Evolutionary conservation across 2,329 filamentous ascomycete genomes (phyloP).

Genomic region (Akanthomyces lecanii): DNA sequence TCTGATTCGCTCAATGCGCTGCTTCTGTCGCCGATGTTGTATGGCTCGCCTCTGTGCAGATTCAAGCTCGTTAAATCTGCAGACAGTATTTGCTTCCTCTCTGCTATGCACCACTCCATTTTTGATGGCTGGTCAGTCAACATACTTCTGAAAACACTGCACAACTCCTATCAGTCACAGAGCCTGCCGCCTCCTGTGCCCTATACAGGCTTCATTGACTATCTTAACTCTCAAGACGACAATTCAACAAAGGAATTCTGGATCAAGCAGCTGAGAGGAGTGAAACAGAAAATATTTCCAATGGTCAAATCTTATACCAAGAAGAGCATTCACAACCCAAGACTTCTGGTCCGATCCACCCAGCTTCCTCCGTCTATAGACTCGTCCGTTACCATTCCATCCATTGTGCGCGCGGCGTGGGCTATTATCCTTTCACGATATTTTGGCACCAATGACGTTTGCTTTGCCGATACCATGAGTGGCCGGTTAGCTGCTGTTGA

Average conservation of each 20-base stretch:
- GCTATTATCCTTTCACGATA: slow-evolving; percentile 34
- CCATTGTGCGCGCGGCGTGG: slow-evolving; percentile 26
- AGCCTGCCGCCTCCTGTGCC: background rate
- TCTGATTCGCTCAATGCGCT: background rate
- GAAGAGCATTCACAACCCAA: background rate
- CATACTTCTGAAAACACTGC: background rate
- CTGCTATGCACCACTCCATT: slow-evolving; percentile 2
- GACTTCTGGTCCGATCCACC: background rate
- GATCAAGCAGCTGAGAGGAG: background rate
- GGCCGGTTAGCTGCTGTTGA: slow-evolving; percentile 25
- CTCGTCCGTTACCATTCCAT: background rate
- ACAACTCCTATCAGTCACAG: background rate
- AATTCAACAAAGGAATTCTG: background rate
- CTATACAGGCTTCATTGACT: background rate
- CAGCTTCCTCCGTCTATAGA: background rate
- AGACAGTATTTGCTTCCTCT: background rate
- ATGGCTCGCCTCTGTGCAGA: background rate
- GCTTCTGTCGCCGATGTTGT: background rate
- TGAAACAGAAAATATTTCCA: background rate
- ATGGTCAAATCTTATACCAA: background rate
- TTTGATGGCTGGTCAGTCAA: slow-evolving; percentile 4
- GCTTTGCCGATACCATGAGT: slow-evolving; percentile 25
- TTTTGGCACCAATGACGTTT: slow-evolving; percentile 29
- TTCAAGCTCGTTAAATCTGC: background rate
- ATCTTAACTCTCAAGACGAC: background rate